phyloP scores from a whole-genome alignment of 768 basidiomycete species.

The Tulasnella calospora region DNA sequence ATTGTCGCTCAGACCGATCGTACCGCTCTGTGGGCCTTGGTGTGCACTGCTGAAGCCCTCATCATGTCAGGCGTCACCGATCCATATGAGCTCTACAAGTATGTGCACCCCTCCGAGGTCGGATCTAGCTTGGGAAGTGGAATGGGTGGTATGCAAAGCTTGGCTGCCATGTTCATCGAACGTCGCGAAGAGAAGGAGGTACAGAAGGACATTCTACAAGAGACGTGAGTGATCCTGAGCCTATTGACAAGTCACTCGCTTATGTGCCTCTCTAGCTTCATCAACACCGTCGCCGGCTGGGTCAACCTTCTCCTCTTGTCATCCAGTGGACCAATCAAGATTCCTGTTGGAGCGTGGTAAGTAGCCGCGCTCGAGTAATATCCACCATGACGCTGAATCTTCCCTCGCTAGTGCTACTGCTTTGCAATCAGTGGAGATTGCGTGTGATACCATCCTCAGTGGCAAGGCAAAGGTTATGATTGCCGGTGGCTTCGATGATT shows the following conservation, averaged over 20 bases:
- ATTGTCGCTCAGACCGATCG: slow-evolving; percentile 93
- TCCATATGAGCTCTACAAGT: slow-evolving; percentile 95
- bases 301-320: slow-evolving; percentile 91
- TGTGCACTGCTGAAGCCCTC: slow-evolving; percentile 90
- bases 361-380: slow-evolving; percentile 30
- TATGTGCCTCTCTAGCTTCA: slow-evolving; percentile 58
- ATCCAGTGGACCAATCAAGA: slow-evolving; percentile 96
- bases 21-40: slow-evolving; percentile 89
- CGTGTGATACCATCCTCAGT: slow-evolving; percentile 88
- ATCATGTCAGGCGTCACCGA: slow-evolving; percentile 97
- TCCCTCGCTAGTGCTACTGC: slow-evolving; percentile 71
- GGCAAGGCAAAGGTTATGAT: slow-evolving; percentile 99
- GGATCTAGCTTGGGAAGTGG: slow-evolving; percentile 92
- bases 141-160: slow-evolving; percentile 91
- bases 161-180: slow-evolving; percentile 98
- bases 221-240: slow-evolving; percentile 65
- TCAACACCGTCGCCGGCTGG: slow-evolving; percentile 99
- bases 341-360: slow-evolving; percentile 97
- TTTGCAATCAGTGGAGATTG: slow-evolving; percentile 95
- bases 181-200: slow-evolving; percentile 97
- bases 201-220: slow-evolving; percentile 96
- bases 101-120: slow-evolving; percentile 94
- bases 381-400: slow-evolving; percentile 13
- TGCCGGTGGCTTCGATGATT: slow-evolving; percentile 96
- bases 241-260: slow-evolving; percentile 12